These are phyloP conservation scores for Akanthomyces lecanii DNA, from an alignment of 2,329 filamentous ascomycete species.

Conservation along the genomic window DNA sequence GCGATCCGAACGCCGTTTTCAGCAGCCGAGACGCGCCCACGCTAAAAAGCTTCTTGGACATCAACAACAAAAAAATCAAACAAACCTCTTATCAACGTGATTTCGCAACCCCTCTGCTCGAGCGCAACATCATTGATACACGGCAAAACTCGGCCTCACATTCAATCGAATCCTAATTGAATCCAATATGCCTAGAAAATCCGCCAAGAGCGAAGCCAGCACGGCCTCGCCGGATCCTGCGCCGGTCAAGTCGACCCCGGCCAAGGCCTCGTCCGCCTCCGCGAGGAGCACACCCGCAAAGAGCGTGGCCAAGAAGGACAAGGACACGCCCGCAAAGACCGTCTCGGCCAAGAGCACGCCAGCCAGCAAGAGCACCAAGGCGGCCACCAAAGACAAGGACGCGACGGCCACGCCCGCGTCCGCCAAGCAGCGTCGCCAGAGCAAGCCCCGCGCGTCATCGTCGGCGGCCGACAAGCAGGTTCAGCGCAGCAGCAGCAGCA, in stretches of 20 bases:
- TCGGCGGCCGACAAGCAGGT: constrained; percentile 8
- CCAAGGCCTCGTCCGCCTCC: not conserved
- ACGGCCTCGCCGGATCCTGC: constrained; percentile 14
- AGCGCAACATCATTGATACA: not conserved
- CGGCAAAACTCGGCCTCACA: no score
- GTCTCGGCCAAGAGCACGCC: constrained; percentile 8
- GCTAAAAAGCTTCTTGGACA: constrained; percentile 1
- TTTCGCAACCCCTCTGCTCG: not conserved
- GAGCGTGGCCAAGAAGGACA: constrained; percentile 4
- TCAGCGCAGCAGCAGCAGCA: not conserved
- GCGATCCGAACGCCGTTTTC: constrained; percentile 1
- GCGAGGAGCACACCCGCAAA: constrained; percentile 8
- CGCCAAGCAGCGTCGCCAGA: constrained; percentile 16
- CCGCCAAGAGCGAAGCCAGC: constrained; percentile 14
- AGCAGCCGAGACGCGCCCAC: constrained; percentile 6
- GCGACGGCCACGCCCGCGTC: constrained; percentile 9
- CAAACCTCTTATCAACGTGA: not conserved
- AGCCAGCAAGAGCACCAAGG: constrained; percentile 4
- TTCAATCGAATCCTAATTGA: not conserved
- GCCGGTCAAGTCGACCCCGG: not conserved
- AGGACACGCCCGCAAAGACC: not conserved
- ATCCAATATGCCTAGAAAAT: constrained; percentile 11
- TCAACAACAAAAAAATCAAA: not conserved
- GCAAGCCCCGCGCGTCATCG: not conserved
- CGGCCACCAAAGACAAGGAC: constrained; percentile 9